Percentiles rank a stretch among this genome's conserved stretches.
These are phyloP conservation scores for Lenwebbia sp. DNA, from an alignment of 345 rosid genomes.

Conservation along the genomic window DNA sequence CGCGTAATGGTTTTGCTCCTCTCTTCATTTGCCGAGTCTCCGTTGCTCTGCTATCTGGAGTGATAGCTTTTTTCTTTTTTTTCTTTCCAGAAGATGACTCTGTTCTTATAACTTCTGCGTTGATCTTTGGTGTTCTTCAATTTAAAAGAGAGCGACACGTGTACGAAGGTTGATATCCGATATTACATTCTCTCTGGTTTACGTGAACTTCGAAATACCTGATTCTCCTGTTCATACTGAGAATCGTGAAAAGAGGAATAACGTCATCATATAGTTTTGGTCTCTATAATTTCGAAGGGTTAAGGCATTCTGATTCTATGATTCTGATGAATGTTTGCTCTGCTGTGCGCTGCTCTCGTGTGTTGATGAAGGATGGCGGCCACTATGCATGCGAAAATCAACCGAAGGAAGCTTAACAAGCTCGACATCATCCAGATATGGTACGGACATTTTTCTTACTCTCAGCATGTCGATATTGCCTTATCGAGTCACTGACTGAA, in stretches of 20 bases:
- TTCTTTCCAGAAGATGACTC: background rate
- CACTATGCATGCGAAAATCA: constrained; percentile 76
- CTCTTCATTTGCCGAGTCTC: background rate
- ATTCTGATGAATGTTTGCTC: background rate
- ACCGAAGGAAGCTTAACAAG: constrained; percentile 57
- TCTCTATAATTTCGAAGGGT: background rate
- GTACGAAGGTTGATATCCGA: background rate
- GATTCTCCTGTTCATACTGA: background rate
- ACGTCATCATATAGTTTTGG: background rate
- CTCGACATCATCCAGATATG: constrained; percentile 71
- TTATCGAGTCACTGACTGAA: background rate
- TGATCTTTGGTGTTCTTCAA: background rate
- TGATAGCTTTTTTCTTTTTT: background rate
- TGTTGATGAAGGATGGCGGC: constrained; percentile 72
- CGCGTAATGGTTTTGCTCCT: background rate
- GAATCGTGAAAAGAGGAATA: background rate
- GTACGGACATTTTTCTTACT: constrained; percentile 10
- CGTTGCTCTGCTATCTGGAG: background rate
- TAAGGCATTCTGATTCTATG: background rate
- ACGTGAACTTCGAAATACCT: background rate
- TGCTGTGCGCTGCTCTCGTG: background rate
- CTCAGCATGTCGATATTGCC: background rate
- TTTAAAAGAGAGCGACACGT: background rate
- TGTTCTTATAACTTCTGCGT: background rate
- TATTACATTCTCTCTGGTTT: background rate